Percentiles rank a stretch among this genome's conserved stretches.
These are phyloP conservation scores for Boletus reticuloceps DNA, from an alignment of 768 basidiomycete species.

Conservation along the genomic window DNA sequence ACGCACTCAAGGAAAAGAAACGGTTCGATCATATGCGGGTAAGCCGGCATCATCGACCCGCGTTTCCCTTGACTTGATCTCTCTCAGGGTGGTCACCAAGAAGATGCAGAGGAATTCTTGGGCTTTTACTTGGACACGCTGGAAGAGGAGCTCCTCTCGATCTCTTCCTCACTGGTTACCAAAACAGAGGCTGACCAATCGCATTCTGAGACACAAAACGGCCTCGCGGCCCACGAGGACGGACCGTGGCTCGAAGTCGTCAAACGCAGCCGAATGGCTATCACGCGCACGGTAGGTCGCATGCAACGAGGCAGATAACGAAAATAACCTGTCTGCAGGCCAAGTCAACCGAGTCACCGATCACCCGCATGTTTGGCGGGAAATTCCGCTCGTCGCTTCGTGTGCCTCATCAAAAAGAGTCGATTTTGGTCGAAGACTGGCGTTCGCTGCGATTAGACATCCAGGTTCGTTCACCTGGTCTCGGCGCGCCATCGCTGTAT, in stretches of 20 bases:
- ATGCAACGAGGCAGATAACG: constrained; percentile 2
- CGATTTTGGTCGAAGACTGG: constrained; percentile 89
- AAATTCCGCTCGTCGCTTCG: constrained; percentile 84
- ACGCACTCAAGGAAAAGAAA: constrained; percentile 91
- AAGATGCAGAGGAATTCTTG: constrained; percentile 98
- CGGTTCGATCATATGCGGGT: constrained; percentile 92
- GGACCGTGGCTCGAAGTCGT: constrained; percentile 95
- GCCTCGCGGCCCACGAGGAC: constrained; percentile 39
- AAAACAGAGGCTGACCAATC: constrained; percentile 29
- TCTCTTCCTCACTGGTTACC: constrained; percentile 54
- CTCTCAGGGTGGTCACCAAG: constrained; percentile 82
- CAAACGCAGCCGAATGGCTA: constrained; percentile 74
- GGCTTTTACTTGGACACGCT: constrained; percentile 95
- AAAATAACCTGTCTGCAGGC: constrained; percentile 42
- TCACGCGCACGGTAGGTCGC: constrained; percentile 72
- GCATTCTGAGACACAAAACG: constrained; percentile 6
- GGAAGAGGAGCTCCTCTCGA: constrained; percentile 81
- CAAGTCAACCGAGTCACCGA: constrained; percentile 79
- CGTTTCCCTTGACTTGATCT: constrained; percentile 1
- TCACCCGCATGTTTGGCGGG: constrained; percentile 91
- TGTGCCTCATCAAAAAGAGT: constrained; percentile 81
- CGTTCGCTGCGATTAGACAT: constrained; percentile 87
- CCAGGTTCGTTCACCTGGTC: constrained; percentile 46
- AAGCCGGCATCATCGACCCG: constrained; percentile 29
- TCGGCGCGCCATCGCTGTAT: neutral